Evolutionary conservation across 495 filamentous ascomycete genomes (phyloP).

Genomic region (Bacidia rubella): DNA sequence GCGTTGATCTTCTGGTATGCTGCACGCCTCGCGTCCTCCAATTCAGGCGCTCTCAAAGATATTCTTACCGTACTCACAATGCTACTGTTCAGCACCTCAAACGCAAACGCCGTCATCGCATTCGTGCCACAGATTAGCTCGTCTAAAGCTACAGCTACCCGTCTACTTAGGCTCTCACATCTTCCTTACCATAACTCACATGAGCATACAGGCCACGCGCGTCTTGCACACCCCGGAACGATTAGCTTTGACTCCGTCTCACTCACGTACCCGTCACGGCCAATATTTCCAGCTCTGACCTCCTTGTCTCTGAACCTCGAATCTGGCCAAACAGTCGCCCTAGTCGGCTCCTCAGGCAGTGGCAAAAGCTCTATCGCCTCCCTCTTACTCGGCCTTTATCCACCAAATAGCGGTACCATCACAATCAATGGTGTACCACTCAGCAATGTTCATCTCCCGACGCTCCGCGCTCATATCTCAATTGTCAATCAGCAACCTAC

Average conservation of each 20-base stretch:
- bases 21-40: constrained; percentile 41
- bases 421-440: constrained; percentile 45
- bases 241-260: constrained; percentile 44
- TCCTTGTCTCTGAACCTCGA: constrained; percentile 47
- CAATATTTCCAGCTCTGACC: constrained; percentile 37
- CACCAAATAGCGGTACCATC: constrained; percentile 30
- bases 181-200: constrained; percentile 47
- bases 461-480: constrained; percentile 53
- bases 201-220: constrained; percentile 39
- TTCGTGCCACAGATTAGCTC: constrained; percentile 70
- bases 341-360: constrained; percentile 72
- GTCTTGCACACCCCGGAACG: constrained; percentile 32
- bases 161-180: constrained; percentile 57
- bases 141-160: constrained; percentile 55
- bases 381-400: constrained; percentile 56
- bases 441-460: constrained; percentile 39
- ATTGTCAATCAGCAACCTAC: constrained; percentile 66
- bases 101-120: constrained; percentile 49
- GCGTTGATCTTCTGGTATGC: constrained; percentile 81
- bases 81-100: constrained; percentile 68
- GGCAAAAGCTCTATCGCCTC: constrained; percentile 82
- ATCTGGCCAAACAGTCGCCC: constrained; percentile 48
- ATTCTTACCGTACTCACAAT: constrained; percentile 69
- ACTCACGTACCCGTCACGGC: constrained; percentile 57
- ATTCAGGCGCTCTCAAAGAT: constrained; percentile 34